These are phyloP conservation scores for Globisporangium emineosum DNA, from an alignment of 352 stramenopile genomes.

Conservation along the genomic window DNA sequence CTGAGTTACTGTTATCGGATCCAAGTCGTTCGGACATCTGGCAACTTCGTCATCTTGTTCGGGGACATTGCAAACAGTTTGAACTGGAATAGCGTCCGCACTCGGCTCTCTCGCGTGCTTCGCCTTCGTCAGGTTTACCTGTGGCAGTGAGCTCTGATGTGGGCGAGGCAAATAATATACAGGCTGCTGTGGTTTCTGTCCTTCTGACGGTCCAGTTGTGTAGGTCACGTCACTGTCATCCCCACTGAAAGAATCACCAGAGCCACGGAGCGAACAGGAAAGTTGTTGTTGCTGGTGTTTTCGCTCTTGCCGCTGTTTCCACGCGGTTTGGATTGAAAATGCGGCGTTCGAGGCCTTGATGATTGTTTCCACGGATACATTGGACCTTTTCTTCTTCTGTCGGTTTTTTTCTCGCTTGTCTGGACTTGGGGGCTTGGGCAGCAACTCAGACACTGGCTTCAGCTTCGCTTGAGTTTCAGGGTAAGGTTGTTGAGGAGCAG, in stretches of 20 bases:
- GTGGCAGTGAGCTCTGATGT: not conserved
- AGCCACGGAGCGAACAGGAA: not conserved
- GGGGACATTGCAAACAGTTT: not conserved
- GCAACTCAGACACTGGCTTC: not conserved
- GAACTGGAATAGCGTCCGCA: not conserved
- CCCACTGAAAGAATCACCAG: not conserved
- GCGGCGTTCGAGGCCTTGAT: not conserved
- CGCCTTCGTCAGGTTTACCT: not conserved
- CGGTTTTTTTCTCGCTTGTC: not conserved
- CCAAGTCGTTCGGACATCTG: too few relatives aligned
- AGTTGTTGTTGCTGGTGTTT: not conserved
- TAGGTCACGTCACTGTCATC: not conserved
- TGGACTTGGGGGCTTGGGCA: not conserved
- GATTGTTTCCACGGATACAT: not conserved
- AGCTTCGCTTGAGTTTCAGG: not conserved
- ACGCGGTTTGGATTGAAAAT: not conserved
- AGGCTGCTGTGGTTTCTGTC: not conserved
- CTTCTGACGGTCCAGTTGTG: not conserved
- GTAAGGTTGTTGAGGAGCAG: not conserved
- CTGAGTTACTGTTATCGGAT: not conserved
- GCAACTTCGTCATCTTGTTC: not conserved
- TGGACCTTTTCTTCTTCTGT: not conserved
- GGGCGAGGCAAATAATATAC: not conserved
- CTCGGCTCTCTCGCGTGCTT: not conserved
- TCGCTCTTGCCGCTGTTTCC: not conserved